Base-by-base conservation (phyloP, 2,329 filamentous ascomycete genomes). In the Aspergillus sp. region DNA sequence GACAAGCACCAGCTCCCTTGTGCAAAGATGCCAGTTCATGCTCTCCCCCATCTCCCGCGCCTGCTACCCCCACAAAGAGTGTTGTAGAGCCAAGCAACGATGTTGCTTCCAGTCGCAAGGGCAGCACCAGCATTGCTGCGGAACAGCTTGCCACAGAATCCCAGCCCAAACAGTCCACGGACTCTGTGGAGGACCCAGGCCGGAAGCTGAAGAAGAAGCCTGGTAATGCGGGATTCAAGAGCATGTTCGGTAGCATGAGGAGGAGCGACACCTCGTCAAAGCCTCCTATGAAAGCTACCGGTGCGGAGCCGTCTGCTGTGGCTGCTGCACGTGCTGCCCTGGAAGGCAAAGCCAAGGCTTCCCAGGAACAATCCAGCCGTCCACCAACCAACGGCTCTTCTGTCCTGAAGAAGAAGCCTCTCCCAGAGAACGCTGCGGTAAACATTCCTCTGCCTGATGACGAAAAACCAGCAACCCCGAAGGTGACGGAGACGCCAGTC, bases 141-240 rank as follows among this genome's bases (percentile, higher is more conserved):
- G 42, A 52, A 39, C 59, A 54, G 44, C 43, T 53, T 35, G 43
- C 51, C 27, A 43, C 52, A 5, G 63, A 66, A 34, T 52, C 62
- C 12, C 55, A 64, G 46, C 56, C 61, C 47, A 60, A 64, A 51
- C 58, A 63, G 43, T 59, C 62, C 5, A 48, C 48, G 32, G 58
- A 60, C 6, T 57, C 57, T 6, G 45, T 51, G 5, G 63, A 64
- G 6, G 63, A 68, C 5, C 54, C 58, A 7, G 53, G 56, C 33
- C 71, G 67, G 56, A 75, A 73, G 57, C 53, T 69, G 37, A 66
- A 67, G 53, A 73, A 71, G 58, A 72, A 70, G 50, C 50, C 58
- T 26, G 62, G 58, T 39, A 68, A 65, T 43, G 53, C 62, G 9
- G 66, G 65, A n/a, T 64, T 73, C 44, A 72, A 71, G 57, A 63